A percentile compares a stretch with the other conserved stretches of the same genome.
Evolutionary conservation across 2,329 filamentous ascomycete genomes (phyloP).

Genomic region (Colletotrichum aenigma): DNA sequence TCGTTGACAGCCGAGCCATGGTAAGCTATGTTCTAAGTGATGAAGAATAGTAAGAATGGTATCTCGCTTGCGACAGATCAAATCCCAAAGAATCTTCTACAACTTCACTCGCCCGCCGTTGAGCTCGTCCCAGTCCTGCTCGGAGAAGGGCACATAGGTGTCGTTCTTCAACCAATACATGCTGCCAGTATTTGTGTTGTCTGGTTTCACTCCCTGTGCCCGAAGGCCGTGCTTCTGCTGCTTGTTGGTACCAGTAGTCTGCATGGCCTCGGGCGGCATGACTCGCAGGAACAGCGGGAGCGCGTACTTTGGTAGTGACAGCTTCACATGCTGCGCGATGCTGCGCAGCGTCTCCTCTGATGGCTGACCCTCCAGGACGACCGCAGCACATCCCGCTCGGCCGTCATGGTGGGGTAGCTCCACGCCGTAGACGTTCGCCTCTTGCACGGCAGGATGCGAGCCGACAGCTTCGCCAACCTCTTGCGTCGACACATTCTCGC

Average conservation of each 20-base stretch:
- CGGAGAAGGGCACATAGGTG: slow-evolving; percentile 70
- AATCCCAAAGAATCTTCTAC: slow-evolving; percentile 36
- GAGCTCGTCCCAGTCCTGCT: slow-evolving; percentile 72
- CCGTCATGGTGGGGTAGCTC: slow-evolving; percentile 81
- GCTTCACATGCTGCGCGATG: slow-evolving; percentile 63
- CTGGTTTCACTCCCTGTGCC: slow-evolving; percentile 75
- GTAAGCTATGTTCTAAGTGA: background rate
- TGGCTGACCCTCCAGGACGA: slow-evolving; percentile 59
- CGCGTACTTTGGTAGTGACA: slow-evolving; percentile 73
- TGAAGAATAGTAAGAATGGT: background rate
- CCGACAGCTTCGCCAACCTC: slow-evolving; percentile 82
- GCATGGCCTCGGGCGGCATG: slow-evolving; percentile 58
- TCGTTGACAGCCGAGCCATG: background rate
- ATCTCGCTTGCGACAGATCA: slow-evolving; percentile 10
- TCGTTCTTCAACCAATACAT: slow-evolving; percentile 70
- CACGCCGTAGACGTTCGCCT: slow-evolving; percentile 89
- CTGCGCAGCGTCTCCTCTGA: slow-evolving; percentile 54
- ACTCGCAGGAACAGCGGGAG: slow-evolving; percentile 79
- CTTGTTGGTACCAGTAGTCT: slow-evolving; percentile 85
- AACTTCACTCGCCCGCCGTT: slow-evolving; percentile 73
- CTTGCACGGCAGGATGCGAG: slow-evolving; percentile 66
- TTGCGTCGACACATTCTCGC: slow-evolving; percentile 80
- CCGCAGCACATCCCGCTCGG: slow-evolving; percentile 79
- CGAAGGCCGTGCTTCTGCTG: slow-evolving; percentile 80
- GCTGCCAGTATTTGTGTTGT: slow-evolving; percentile 50